These are phyloP conservation scores for Marasmius oreades DNA, from an alignment of 1,284 basidiomycete species.

Conservation along the genomic window DNA sequence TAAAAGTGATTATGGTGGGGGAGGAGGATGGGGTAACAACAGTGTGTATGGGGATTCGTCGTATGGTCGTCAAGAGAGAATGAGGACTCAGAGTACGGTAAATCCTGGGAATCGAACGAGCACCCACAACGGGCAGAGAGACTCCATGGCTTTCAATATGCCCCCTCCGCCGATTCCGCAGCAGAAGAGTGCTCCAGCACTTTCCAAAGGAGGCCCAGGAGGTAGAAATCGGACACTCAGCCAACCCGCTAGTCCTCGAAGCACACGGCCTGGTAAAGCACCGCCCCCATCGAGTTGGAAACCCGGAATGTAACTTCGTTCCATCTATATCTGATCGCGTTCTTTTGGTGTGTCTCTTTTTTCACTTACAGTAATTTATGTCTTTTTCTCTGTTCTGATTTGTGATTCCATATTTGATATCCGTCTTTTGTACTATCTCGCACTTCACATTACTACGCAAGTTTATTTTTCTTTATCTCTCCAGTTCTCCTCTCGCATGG, in stretches of 20 bases:
- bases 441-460: no score
- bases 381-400: neutral
- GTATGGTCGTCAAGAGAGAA: conserved; percentile 39
- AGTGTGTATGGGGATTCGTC: conserved; percentile 65
- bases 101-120: conserved; percentile 20
- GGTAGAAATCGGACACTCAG: conserved; percentile 50
- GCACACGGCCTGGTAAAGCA: conserved; percentile 27
- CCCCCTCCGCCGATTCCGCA: conserved; percentile 33
- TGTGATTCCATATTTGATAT: neutral
- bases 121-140: neutral
- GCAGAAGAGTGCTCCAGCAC: conserved; percentile 18
- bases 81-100: conserved; percentile 11
- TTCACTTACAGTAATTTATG: neutral
- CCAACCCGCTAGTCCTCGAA: conserved; percentile 42
- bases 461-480: no score
- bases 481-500: no score
- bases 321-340: neutral
- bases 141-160: conserved; percentile 34
- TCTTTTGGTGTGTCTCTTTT: neutral
- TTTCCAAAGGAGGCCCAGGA: no score
- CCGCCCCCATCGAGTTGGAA: conserved; percentile 66
- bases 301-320: conserved; percentile 8
- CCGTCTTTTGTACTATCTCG: conserved; percentile 2
- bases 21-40: conserved; percentile 48
- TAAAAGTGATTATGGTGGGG: conserved; percentile 49